phyloP scores from a whole-genome alignment of 176 grass and related monocot species.

The Oryza brachyantha region DNA sequence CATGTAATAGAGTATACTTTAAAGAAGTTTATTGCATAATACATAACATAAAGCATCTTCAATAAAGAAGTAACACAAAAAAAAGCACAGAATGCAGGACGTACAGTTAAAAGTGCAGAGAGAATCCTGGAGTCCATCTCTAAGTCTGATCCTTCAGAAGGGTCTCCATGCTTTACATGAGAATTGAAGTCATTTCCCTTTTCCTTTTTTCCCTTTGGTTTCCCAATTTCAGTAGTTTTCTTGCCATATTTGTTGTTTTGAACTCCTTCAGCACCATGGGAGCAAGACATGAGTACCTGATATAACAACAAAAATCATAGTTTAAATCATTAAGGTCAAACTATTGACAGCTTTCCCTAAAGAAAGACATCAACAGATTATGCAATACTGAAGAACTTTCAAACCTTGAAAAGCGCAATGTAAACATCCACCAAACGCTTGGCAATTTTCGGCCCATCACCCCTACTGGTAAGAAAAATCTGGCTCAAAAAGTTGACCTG shows the following conservation, averaged over 20 bases:
- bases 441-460: constrained; percentile 89
- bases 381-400: constrained; percentile 11
- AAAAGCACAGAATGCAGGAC: constrained; percentile 23
- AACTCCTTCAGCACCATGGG: constrained; percentile 42
- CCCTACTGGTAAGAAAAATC: constrained; percentile 67
- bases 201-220: constrained; percentile 41
- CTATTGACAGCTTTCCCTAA: not conserved
- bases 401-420: constrained; percentile 93
- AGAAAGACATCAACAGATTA: constrained; percentile 11
- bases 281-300: constrained; percentile 78
- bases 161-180: constrained; percentile 44
- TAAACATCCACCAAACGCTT: constrained; percentile 92
- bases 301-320: not conserved
- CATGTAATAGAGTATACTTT: not conserved
- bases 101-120: constrained; percentile 86
- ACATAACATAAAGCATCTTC: constrained; percentile 6
- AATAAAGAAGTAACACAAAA: not conserved
- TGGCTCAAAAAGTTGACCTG: constrained; percentile 98
- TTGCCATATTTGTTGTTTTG: constrained; percentile 51
- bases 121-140: constrained; percentile 95
- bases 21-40: not conserved
- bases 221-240: constrained; percentile 49
- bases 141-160: constrained; percentile 48
- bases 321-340: constrained; percentile 2
- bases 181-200: constrained; percentile 42